Evolutionary conservation across 805 yeast genomes (phyloP).

Genomic region (Sungouiozyma intestinalis): DNA sequence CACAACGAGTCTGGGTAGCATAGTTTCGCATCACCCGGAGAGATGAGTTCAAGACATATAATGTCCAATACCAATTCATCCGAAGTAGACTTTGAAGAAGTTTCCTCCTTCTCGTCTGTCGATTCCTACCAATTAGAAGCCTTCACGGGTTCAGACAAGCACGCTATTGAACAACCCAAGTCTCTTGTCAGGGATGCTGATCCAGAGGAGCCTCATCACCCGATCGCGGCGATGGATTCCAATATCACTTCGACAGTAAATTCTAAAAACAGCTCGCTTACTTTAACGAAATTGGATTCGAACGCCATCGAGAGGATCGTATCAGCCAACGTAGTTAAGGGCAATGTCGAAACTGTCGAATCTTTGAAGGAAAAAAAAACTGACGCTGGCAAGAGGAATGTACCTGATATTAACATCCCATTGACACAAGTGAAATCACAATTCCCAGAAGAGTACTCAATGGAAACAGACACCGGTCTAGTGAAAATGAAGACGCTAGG

Average conservation of each 20-base stretch:
- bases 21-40: too few relatives aligned
- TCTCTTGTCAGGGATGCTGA: not conserved
- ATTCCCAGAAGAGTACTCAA: constrained; percentile 58
- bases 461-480: constrained; percentile 58
- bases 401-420: constrained; percentile 18
- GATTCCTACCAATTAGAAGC: constrained; percentile 21
- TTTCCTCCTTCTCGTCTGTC: constrained; percentile 21
- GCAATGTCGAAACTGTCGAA: constrained; percentile 20
- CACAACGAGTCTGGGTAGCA: too few relatives aligned
- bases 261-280: constrained; percentile 2
- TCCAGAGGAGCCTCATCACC: not conserved
- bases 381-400: constrained; percentile 7
- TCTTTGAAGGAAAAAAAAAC: constrained; percentile 11
- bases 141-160: constrained; percentile 10
- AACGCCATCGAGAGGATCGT: constrained; percentile 13
- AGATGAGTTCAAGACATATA: not conserved
- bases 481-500: constrained; percentile 49
- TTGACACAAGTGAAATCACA: constrained; percentile 14
- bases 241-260: not conserved
- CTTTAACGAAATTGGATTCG: constrained; percentile 1
- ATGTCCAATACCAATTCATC: constrained; percentile 4
- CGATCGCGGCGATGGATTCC: not conserved
- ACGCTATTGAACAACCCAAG: not conserved
- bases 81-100: constrained; percentile 17
- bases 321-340: constrained; percentile 15